A percentile compares a stretch with the other conserved stretches of the same genome.
These are phyloP conservation scores for Lactarius indigo DNA, from an alignment of 768 basidiomycete genomes.

Conservation along the genomic window DNA sequence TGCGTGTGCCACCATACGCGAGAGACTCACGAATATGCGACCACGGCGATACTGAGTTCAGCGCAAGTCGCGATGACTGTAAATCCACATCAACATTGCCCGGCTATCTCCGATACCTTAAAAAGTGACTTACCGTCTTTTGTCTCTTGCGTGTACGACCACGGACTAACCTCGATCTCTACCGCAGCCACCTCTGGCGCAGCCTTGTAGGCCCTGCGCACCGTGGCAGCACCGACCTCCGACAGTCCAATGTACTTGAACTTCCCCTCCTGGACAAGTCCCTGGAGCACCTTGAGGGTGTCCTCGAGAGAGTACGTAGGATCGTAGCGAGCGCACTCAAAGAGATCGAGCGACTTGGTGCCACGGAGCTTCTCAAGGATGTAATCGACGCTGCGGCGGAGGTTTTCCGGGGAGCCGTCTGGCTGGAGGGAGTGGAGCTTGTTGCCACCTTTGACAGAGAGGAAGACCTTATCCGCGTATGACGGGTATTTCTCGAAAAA, in stretches of 20 bases:
- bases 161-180: constrained; percentile 67
- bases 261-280: constrained; percentile 50
- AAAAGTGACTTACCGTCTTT: constrained; percentile 35
- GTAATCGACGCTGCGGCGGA: constrained; percentile 46
- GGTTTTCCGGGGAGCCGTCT: constrained; percentile 39
- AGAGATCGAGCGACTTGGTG: constrained; percentile 58
- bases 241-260: constrained; percentile 59
- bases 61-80: constrained; percentile 49
- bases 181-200: constrained; percentile 50
- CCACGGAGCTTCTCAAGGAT: constrained; percentile 45
- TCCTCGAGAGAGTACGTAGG: constrained; percentile 45
- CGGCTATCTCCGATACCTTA: background rate
- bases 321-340: constrained; percentile 50
- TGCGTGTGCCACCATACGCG: background rate
- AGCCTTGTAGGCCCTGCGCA: constrained; percentile 45
- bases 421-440: constrained; percentile 2
- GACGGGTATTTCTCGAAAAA: constrained; percentile 48
- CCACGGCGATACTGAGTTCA: constrained; percentile 55
- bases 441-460: constrained; percentile 44
- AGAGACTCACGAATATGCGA: constrained; percentile 51
- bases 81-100: background rate
- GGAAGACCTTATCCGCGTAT: constrained; percentile 44
- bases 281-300: constrained; percentile 39
- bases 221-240: constrained; percentile 48
- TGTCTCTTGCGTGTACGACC: constrained; percentile 52